Evolutionary conservation across 306 rosid species (phyloP).

Genomic region (Urtica urens): DNA sequence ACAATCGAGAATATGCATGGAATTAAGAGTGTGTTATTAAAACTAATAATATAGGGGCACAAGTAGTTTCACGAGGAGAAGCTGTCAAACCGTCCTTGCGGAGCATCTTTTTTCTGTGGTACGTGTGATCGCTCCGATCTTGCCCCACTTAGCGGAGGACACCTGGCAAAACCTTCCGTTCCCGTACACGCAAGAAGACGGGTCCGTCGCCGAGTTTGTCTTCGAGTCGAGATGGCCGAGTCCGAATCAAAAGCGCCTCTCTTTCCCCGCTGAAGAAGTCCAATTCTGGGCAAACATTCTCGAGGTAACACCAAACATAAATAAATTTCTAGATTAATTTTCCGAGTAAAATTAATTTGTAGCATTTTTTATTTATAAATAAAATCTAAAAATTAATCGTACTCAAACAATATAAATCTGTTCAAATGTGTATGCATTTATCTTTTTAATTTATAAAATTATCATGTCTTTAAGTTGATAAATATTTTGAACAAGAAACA

Average conservation of each 20-base stretch:
- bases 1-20: no score
- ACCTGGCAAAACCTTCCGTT: conserved; percentile 97
- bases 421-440: no score
- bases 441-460: no score
- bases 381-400: no score
- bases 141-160: conserved; percentile 99
- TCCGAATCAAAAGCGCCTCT: conserved; percentile 56
- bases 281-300: conserved; percentile 78
- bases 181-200: conserved; percentile 41
- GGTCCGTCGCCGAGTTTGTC: conserved; percentile 69
- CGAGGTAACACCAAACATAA: conserved; percentile 46
- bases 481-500: no score
- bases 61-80: conserved; percentile 72
- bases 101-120: conserved; percentile 70
- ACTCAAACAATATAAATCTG: no score
- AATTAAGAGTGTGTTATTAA: neutral
- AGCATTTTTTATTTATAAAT: no score
- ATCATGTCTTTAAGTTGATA: no score
- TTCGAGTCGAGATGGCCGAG: conserved; percentile 93
- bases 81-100: conserved; percentile 92
- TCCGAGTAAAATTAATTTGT: no score
- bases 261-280: conserved; percentile 55
- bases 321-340: no score
- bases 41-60: conserved; percentile 50
- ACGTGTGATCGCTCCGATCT: conserved; percentile 75